phyloP scores from a whole-genome alignment of 2,329 filamentous ascomycete species.

The Pseudogymnoascus sp. region DNA sequence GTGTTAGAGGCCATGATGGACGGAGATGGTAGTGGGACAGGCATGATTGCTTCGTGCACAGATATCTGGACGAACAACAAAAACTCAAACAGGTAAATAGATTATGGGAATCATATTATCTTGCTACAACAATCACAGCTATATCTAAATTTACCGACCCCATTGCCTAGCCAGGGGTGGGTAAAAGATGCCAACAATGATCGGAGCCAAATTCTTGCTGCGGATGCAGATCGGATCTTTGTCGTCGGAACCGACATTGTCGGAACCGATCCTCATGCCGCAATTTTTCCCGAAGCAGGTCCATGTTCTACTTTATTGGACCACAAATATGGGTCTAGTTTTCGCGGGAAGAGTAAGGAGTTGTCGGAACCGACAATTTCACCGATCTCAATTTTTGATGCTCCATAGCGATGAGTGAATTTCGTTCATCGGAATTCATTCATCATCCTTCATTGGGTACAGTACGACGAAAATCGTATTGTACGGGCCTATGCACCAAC shows the following conservation, averaged over 20 bases:
- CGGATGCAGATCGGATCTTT: background rate
- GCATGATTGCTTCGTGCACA: background rate
- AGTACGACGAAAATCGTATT: background rate
- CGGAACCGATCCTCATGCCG: background rate
- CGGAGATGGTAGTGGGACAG: background rate
- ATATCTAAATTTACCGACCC: background rate
- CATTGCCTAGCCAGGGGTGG: background rate
- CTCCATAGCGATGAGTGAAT: background rate
- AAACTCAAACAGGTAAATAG: background rate
- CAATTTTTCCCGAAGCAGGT: background rate
- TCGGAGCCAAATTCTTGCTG: background rate
- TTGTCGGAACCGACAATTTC: background rate
- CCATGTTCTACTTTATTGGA: background rate
- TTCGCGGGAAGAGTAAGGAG: background rate
- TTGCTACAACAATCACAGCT: background rate
- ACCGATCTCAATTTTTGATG: background rate
- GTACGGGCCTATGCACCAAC: background rate
- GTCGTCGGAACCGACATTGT: background rate
- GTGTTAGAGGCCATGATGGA: background rate
- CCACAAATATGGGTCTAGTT: background rate
- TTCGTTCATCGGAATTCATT: background rate
- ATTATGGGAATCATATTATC: background rate
- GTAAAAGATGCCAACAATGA: background rate
- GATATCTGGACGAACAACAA: background rate
- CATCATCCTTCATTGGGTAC: background rate